Conservation (phyloP, 2,329 filamentous ascomycete species). For the Zasmidium cellare region DNA sequence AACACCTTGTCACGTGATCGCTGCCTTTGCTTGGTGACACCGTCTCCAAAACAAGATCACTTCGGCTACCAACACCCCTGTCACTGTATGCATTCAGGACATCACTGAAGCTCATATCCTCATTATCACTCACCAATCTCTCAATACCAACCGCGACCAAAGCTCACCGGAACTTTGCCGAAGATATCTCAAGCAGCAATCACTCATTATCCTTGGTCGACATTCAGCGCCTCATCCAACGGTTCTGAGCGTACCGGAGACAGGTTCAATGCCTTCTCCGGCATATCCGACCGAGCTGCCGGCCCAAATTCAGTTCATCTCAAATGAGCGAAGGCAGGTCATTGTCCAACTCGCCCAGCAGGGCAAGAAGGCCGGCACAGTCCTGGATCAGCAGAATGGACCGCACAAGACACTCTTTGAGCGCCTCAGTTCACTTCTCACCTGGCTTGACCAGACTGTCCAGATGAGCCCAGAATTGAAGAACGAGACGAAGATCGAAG, state of each 20-base stretch:
- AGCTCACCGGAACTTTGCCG: too few relatives aligned
- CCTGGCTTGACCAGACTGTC: constrained; percentile 18
- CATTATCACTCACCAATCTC: too few relatives aligned
- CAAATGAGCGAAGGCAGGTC: neutral
- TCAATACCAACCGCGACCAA: too few relatives aligned
- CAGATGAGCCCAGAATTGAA: constrained; percentile 22
- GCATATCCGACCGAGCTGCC: neutral
- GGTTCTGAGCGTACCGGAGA: neutral
- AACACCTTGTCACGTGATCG: too few relatives aligned
- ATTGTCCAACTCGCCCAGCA: neutral
- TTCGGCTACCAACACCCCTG: too few relatives aligned
- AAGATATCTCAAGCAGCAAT: too few relatives aligned
- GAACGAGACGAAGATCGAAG: constrained; percentile 13
- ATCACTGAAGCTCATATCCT: too few relatives aligned
- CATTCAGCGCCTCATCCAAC: neutral
- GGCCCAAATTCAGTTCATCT: neutral
- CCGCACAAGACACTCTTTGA: constrained; percentile 8
- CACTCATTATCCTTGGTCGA: too few relatives aligned
- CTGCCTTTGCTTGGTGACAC: too few relatives aligned
- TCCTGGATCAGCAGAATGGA: neutral
- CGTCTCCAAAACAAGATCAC: too few relatives aligned
- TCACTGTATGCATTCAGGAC: too few relatives aligned
- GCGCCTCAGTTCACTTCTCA: constrained; percentile 20
- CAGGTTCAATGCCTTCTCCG: neutral
- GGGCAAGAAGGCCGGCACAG: neutral